Evolutionary conservation across 2,329 filamentous ascomycete genomes (phyloP), one percentile per base, ranked within the genome.

Genomic region (Cercospora berteroae): DNA sequence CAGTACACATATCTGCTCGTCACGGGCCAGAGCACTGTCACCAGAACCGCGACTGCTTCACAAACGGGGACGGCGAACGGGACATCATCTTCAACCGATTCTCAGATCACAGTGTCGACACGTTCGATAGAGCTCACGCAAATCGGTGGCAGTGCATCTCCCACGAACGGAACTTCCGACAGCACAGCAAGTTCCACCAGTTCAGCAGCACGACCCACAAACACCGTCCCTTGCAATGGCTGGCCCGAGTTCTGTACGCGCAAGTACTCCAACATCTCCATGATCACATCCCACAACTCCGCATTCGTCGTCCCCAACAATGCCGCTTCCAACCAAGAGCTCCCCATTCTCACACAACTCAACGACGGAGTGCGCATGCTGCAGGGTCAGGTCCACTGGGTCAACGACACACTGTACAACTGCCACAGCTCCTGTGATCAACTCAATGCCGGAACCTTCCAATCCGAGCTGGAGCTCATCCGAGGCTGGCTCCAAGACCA

Each of bases 381-480:
- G 33, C 85, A 88, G 79, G 87, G 87, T 69, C 84, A 88, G 76
- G 83, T 83, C 0, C 87, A 89, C 68, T 80, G 79, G 39, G 69
- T 62, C 16, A 87, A 89, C 71, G 80, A 80, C 23, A 86, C 85
- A 0, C 78, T 90, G 56, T 90, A 92, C 79, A 92, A 95, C 74
- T 97, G 94, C 79, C 94, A 97, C 78, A 92, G 91, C 1, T 89
- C 86, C 56, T 97, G 94, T 80, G 87, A 93, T 71, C 82, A 97
- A 3, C 86, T 97, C 33, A 89, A 97, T 72, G 91, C 87, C 1
- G 94, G 94, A 0, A 89, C 91, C 7, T 90, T 95, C 60, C 87
- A 89, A 63, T 82, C 86, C 52, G 95, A 92, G 81, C 87, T 97
- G 36, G 82, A 82, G 6, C 84, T 83, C 0, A 90, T 97, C 12